Evolutionary conservation across 768 basidiomycete species (phyloP).

Genomic region (Pluteus cervinus): DNA sequence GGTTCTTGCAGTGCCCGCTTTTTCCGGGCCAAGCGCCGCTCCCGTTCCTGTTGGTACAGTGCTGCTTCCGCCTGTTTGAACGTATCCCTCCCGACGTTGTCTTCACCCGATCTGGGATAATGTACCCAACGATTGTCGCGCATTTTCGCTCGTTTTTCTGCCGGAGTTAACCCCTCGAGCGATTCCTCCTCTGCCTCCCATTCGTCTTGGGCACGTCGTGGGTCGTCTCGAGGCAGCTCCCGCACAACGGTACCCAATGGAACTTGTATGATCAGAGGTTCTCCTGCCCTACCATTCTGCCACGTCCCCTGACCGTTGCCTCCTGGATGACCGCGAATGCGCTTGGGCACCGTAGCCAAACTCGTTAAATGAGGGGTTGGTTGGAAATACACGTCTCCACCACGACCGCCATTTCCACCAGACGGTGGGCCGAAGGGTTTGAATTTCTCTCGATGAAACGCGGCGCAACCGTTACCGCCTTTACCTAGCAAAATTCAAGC

Average conservation of each 20-base stretch:
- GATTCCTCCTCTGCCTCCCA: slow-evolving; percentile 71
- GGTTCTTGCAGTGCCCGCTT: slow-evolving; percentile 35
- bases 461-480: slow-evolving; percentile 88
- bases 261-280: slow-evolving; percentile 71
- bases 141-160: slow-evolving; percentile 52
- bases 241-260: slow-evolving; percentile 88
- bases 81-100: slow-evolving; percentile 54
- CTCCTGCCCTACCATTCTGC: slow-evolving; percentile 74
- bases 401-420: slow-evolving; percentile 88
- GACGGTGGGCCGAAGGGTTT: slow-evolving; percentile 83
- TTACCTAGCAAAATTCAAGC: slow-evolving; percentile 55
- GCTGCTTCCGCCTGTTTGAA: slow-evolving; percentile 70
- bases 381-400: slow-evolving; percentile 81
- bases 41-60: slow-evolving; percentile 56
- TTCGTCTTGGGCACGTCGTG: slow-evolving; percentile 55
- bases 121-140: slow-evolving; percentile 72
- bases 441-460: slow-evolving; percentile 89
- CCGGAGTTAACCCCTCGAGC: slow-evolving; percentile 37
- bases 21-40: slow-evolving; percentile 41
- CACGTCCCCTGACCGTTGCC: slow-evolving; percentile 77
- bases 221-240: slow-evolving; percentile 64
- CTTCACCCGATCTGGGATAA: slow-evolving; percentile 62
- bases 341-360: slow-evolving; percentile 64
- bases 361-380: slow-evolving; percentile 76
- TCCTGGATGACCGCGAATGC: slow-evolving; percentile 63